Percentiles rank a stretch among this genome's conserved stretches.
Conservation (phyloP, 23 red algal genomes). For the Gracilaria caudata region DNA sequence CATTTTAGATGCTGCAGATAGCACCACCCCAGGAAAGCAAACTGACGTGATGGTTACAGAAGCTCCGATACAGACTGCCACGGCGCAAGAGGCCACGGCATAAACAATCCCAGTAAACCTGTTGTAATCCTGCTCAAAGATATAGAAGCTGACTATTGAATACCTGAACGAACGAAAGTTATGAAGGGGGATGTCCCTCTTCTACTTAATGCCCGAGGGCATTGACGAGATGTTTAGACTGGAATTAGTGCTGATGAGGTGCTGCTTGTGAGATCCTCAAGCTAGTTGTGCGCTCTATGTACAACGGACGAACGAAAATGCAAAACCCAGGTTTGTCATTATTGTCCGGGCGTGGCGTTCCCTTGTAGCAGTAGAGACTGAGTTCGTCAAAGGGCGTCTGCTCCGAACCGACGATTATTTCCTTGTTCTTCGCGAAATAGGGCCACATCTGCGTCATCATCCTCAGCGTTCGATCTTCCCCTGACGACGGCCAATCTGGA, state of each 20-base stretch:
- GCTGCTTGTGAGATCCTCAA: background rate
- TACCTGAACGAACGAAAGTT: background rate
- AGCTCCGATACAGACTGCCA: background rate
- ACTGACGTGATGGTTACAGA: constrained; percentile 25
- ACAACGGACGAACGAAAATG: constrained; percentile 13
- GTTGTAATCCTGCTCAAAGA: background rate
- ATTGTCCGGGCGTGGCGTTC: background rate
- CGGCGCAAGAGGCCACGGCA: background rate
- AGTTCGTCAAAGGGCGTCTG: background rate
- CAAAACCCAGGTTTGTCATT: background rate
- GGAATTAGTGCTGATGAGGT: constrained; percentile 4
- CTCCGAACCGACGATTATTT: constrained; percentile 7
- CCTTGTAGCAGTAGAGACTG: background rate
- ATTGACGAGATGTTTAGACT: background rate
- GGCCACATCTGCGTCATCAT: background rate
- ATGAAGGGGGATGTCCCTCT: background rate
- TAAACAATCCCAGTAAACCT: background rate
- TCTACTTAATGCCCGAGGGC: background rate
- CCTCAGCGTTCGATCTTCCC: background rate
- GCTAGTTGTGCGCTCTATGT: constrained; percentile 10
- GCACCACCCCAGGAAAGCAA: constrained; percentile 21
- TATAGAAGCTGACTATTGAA: background rate
- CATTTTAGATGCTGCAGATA: constrained; percentile 38
- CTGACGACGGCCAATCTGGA: background rate
- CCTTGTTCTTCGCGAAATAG: constrained; percentile 3